These are phyloP conservation scores for Usnea hakonensis DNA, from an alignment of 495 filamentous ascomycete genomes.

Conservation along the genomic window DNA sequence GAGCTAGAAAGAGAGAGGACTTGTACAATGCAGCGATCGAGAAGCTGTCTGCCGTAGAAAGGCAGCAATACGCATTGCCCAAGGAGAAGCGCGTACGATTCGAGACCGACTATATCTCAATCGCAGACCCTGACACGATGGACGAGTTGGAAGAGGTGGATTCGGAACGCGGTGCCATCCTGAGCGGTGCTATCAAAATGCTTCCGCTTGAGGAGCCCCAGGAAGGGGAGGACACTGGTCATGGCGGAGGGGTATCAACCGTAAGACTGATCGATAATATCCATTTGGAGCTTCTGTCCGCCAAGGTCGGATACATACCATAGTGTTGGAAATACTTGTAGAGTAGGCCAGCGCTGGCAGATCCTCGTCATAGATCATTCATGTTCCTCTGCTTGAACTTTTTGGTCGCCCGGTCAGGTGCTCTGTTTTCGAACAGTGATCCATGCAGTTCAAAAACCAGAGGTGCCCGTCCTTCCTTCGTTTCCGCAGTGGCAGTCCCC, in stretches of 20 bases:
- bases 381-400: conserved; percentile 78
- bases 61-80: conserved; percentile 55
- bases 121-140: conserved; percentile 74
- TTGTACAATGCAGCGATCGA: conserved; percentile 60
- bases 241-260: conserved; percentile 61
- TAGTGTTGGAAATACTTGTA: neutral
- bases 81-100: conserved; percentile 58
- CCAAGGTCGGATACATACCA: conserved; percentile 16
- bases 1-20: conserved; percentile 48
- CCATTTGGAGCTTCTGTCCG: conserved; percentile 47
- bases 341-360: neutral
- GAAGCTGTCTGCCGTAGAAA: conserved; percentile 41
- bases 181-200: conserved; percentile 90
- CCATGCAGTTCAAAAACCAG: conserved; percentile 84
- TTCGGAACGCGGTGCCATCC: conserved; percentile 59
- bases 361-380: conserved; percentile 51
- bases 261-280: conserved; percentile 95
- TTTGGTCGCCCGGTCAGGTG: conserved; percentile 77
- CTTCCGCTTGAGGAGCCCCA: conserved; percentile 62
- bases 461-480: conserved; percentile 21
- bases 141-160: conserved; percentile 68
- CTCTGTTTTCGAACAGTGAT: conserved; percentile 72
- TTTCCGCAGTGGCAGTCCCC: conserved; percentile 23
- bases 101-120: conserved; percentile 82
- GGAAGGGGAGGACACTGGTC: conserved; percentile 57